A percentile compares a stretch with the other conserved stretches of the same genome.
These are phyloP conservation scores for Babjeviella inositovora DNA, from an alignment of 805 yeast genomes.

Conservation along the genomic window DNA sequence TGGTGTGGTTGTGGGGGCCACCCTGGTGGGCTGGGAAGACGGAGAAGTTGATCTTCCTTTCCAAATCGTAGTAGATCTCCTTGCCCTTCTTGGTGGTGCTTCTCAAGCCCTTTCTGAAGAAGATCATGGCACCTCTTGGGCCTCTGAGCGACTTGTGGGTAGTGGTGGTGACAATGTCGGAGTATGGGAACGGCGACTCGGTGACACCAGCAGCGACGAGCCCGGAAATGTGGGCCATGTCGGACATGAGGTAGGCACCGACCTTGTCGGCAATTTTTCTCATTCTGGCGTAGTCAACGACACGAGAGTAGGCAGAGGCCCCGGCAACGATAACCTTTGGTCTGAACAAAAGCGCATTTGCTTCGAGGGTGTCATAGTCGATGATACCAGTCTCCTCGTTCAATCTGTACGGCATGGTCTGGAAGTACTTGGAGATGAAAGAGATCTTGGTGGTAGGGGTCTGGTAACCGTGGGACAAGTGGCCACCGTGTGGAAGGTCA, in stretches of 20 bases:
- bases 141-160: conserved; percentile 97
- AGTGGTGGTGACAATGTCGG: conserved; percentile 95
- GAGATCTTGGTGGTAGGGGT: conserved; percentile 82
- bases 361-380: conserved; percentile 78
- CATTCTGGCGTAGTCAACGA: conserved; percentile 83
- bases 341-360: conserved; percentile 74
- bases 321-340: conserved; percentile 95
- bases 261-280: conserved; percentile 81
- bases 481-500: conserved; percentile 98
- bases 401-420: conserved; percentile 94
- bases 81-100: conserved; percentile 73
- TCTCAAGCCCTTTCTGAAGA: conserved; percentile 90
- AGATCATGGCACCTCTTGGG: conserved; percentile 97
- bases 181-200: conserved; percentile 82
- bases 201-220: conserved; percentile 88
- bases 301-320: conserved; percentile 88
- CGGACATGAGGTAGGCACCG: conserved; percentile 84
- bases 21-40: conserved; percentile 99
- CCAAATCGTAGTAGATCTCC: conserved; percentile 75
- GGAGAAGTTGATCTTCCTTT: conserved; percentile 83
- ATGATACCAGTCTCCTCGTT: conserved; percentile 77
- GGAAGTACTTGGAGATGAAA: conserved; percentile 84
- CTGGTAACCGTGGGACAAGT: conserved; percentile 93
- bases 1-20: conserved; percentile 98
- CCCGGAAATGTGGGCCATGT: conserved; percentile 98